Base-by-base conservation (phyloP, 2,329 filamentous ascomycete genomes). In the Colletotrichum sp. region DNA sequence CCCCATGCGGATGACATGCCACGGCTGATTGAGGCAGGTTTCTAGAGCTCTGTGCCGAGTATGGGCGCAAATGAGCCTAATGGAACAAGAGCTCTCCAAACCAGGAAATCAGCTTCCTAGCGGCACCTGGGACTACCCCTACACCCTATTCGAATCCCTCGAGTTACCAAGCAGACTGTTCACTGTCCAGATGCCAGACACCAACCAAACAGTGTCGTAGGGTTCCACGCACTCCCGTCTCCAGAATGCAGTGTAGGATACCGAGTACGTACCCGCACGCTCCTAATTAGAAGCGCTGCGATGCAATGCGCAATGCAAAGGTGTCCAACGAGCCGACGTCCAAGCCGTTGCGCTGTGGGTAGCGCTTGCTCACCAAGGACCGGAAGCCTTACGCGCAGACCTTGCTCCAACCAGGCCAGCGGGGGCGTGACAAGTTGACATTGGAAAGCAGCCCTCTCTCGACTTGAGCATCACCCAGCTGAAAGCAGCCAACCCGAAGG, bases 21-120 rank as follows among this genome's bases (percentile, higher is more conserved):
- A 76, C 39, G n/a, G 70, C 73, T 76, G 70, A 76, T 76, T 76
- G 70, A 76, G 70, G 73, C 73, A 76, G 59, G 70, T 66, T 76
- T 76, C 73, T 73, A 76, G 70, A 73, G 70, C 64, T 49, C 70
- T 73, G 5, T 57, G 49, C 26, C 44, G 62, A 73, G 65, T 65
- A 76, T 76, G 70, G 73, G 64, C 44, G 44, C 64, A 76, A 44
- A 76, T 76, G 63, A 76, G 70, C 34, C 21, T 32, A 36, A 55
- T n/a, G 36, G 67, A 49, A 55, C 18, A 64, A 36, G 57, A 76
- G 73, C 73, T 76, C 64, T 76, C 70, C 73, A 73, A 76, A 76
- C 73, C 73, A 73, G 73, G 73, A 73, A 76, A 76, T 73, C 65
- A 76, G 73, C 73, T 76, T 76, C 32, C 44, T 44, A 49, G n/a